These are phyloP conservation scores for Suhomyces bribrorum DNA, from an alignment of 1,139 yeast genomes.

Conservation along the genomic window DNA sequence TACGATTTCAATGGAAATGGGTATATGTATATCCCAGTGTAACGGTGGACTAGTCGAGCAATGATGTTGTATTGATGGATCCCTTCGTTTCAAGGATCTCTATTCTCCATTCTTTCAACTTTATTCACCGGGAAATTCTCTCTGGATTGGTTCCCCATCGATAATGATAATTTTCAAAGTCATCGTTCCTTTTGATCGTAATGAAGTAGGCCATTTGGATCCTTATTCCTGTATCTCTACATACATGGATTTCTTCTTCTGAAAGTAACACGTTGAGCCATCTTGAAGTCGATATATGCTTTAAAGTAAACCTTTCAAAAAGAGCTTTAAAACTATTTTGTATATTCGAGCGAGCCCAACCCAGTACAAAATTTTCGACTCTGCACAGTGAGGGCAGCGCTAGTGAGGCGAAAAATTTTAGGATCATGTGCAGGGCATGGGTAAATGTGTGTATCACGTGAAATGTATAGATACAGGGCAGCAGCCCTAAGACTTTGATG, in stretches of 20 bases:
- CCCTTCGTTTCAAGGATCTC: too few relatives aligned
- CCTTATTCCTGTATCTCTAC: slow-evolving; percentile 16
- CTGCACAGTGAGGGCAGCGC: slow-evolving; percentile 6
- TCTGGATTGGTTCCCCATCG: too few relatives aligned
- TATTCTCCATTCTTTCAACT: not conserved
- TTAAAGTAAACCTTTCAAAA: slow-evolving; percentile 18
- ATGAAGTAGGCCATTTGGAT: not conserved
- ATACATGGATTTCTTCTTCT: slow-evolving; percentile 56
- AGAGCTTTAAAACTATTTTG: slow-evolving; percentile 15
- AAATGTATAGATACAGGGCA: slow-evolving; percentile 9
- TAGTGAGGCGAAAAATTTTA: slow-evolving; percentile 10
- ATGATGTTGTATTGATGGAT: too few relatives aligned
- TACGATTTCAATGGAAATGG: too few relatives aligned
- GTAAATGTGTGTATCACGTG: slow-evolving; percentile 8
- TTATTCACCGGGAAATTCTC: too few relatives aligned
- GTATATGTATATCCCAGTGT: too few relatives aligned
- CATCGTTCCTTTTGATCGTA: not conserved
- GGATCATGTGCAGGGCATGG: slow-evolving; percentile 9
- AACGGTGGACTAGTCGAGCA: too few relatives aligned
- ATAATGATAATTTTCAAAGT: too few relatives aligned
- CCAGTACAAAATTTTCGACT: slow-evolving; percentile 14
- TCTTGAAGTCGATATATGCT: slow-evolving; percentile 25
- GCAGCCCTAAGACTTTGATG: slow-evolving; percentile 17
- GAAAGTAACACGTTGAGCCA: slow-evolving; percentile 57
- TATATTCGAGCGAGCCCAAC: slow-evolving; percentile 10